Evolutionary conservation across 2,329 filamentous ascomycete species (phyloP), one percentile per base, ranked within the genome.

Genomic region (Fusarium sulawesiense): DNA sequence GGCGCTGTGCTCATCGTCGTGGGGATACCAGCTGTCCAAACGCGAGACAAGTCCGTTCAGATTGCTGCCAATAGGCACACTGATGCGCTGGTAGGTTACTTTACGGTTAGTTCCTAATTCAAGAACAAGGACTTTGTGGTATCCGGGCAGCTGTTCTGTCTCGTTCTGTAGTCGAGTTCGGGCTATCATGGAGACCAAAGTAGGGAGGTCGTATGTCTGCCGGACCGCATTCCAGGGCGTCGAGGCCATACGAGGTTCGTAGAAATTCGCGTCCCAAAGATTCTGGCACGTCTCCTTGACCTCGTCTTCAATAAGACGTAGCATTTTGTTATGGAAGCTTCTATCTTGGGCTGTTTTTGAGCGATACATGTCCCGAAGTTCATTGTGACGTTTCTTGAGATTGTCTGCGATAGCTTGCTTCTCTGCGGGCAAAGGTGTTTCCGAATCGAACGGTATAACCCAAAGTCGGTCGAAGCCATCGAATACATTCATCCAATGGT

Each of bases 381-480:
- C 62, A n/a, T 44, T 29, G 30, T 25, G 23, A 9, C 54, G 61
- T 16, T 48, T 66, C 14, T 40, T 14, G 20, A 74, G 56, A 49
- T 48, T 60, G 13, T 71, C 50, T 25, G 42, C 55, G 13, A 69
- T 40, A 5, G 50, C 32, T 40, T 58, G 45, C 20, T 66, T 68
- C 16, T 50, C 48, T n/a, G 20, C 44, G 6, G 72, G 60, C 9
- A 75, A 29, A 10, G 65, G 63, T 13, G 62, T 59, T 13, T 29
- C 34, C 12, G 41, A 34, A 18, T 72, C 62, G 21, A 68, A 66
- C 4, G 73, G 73, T 6, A 75, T 46, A 56, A 68, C 74, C 73
- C 70, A 75, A 20, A 51, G 71, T 18, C 63, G 58, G 27, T 75
- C 68, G 30, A 71, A 75, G 4, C 73, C 73, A 50, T 75, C 73